Evolutionary conservation across 768 basidiomycete genomes (phyloP), one percentile per base, ranked within the genome.

Genomic region (Tylopilus sp.): DNA sequence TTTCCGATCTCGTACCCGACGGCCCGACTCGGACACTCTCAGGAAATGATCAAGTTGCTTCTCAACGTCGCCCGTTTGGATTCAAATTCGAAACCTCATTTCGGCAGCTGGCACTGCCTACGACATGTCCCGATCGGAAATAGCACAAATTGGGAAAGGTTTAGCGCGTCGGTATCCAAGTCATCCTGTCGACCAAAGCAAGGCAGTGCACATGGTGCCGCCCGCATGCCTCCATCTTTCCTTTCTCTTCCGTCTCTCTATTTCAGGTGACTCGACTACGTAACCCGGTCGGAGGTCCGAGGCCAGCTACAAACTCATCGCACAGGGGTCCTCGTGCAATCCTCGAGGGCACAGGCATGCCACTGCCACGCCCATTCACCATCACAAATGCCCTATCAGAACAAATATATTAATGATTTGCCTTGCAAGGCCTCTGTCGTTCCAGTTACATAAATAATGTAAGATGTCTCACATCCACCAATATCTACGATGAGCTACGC

Each of bases 391-490:
- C 8, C 22, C 9, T 11, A 45, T 50, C 49, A 37, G 19, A 41
- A 38, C 3, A 17, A 44, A 45, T 53, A 56, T 46, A 63, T 57
- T 56, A 66, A 50, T 38, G 48, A 41, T 51, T 45, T 42, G 25
- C 30, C 54, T 56, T 42, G 46, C 46, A 37, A 56, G 40, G 25
- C 34, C 50, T 59, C 42, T n/a, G 12, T 55, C 44, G 30, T 61
- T 70, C 55, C 65, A 29, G 54, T 53, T 55, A 55, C 58, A 70
- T 70, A 67, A 70, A 67, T 67, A 67, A n/a, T 29, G 50, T 57
- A 48, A 45, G 49, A 31, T 48, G 60, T 56, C 53, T 34, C 52
- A 47, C 49, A 52, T 65, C 65, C 55, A 55, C 37, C 63, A 58
- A 55, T 64, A 63, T 67, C 66, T 67, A 65, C 54, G 60, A 48